phyloP scores from a whole-genome alignment of 768 basidiomycete genomes.

The Chalciporus chontae region DNA sequence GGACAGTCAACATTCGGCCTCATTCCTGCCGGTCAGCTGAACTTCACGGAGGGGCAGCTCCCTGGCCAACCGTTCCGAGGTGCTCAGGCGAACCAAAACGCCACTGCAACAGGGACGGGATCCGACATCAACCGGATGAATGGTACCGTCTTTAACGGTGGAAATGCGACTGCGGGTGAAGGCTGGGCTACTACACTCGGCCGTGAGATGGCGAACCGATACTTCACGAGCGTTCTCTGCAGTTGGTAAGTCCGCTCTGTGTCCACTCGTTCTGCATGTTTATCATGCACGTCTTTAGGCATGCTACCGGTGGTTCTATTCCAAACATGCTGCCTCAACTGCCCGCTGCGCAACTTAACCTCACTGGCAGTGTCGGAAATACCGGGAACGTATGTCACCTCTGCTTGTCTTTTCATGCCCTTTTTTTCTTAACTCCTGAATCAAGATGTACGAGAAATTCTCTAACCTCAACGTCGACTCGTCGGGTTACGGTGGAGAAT shows the following conservation, averaged over 20 bases:
- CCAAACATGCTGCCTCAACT: slow-evolving; percentile 64
- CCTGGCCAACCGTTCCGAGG: slow-evolving; percentile 59
- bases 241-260: slow-evolving; percentile 60
- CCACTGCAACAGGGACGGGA: slow-evolving; percentile 46
- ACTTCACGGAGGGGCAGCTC: slow-evolving; percentile 62
- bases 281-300: slow-evolving; percentile 40
- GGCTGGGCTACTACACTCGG: slow-evolving; percentile 62
- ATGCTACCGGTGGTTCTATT: slow-evolving; percentile 86
- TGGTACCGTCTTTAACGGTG: slow-evolving; percentile 63
- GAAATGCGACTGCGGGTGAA: slow-evolving; percentile 55
- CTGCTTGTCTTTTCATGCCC: neutral
- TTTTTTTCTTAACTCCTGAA: neutral
- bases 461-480: slow-evolving; percentile 74
- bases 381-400: slow-evolving; percentile 64
- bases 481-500: slow-evolving; percentile 81
- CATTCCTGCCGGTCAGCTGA: slow-evolving; percentile 80
- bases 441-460: slow-evolving; percentile 88
- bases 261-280: neutral
- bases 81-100: slow-evolving; percentile 36
- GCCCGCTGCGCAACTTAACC: slow-evolving; percentile 64
- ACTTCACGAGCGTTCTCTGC: slow-evolving; percentile 78
- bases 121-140: slow-evolving; percentile 60
- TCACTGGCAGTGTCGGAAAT: slow-evolving; percentile 62
- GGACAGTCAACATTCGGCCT: slow-evolving; percentile 62
- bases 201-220: slow-evolving; percentile 81